phyloP scores from a whole-genome alignment of 352 stramenopile species.

The Globisporangium perplexum region DNA sequence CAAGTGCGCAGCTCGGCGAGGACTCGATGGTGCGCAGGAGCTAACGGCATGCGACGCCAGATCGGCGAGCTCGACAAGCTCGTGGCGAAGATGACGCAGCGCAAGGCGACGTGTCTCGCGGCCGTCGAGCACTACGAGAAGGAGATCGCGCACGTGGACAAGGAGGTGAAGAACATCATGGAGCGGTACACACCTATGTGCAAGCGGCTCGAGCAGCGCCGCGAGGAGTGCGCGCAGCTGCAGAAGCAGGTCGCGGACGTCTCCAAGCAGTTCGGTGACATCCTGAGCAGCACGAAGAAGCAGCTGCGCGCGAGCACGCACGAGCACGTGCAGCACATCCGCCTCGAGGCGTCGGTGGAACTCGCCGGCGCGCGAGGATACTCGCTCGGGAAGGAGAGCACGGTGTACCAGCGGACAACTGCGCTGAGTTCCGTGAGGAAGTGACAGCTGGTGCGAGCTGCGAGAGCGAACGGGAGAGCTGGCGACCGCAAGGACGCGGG shows the following conservation, averaged over 20 bases:
- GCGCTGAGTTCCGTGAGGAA: slow-evolving; percentile 4
- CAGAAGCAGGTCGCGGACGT: slow-evolving; percentile 43
- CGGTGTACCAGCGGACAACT: slow-evolving; percentile 46
- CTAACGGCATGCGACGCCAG: slow-evolving; percentile 11
- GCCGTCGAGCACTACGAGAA: slow-evolving; percentile 43
- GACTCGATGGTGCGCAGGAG: too few relatives aligned
- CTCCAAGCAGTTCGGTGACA: slow-evolving; percentile 55
- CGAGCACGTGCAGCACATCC: slow-evolving; percentile 59
- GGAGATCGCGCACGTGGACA: slow-evolving; percentile 59
- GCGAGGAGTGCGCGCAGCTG: slow-evolving; percentile 34
- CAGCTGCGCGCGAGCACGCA: slow-evolving; percentile 41
- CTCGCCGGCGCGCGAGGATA: slow-evolving; percentile 46
- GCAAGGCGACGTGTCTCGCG: slow-evolving; percentile 45
- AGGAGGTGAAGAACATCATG: slow-evolving; percentile 58
- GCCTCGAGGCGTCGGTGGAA: slow-evolving; percentile 44
- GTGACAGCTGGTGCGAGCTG: background rate
- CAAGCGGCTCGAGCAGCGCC: slow-evolving; percentile 49
- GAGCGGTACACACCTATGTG: slow-evolving; percentile 56
- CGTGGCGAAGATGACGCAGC: slow-evolving; percentile 60
- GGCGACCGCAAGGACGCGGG: background rate
- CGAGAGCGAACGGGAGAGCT: background rate
- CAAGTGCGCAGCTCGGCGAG: too few relatives aligned
- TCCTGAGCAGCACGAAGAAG: slow-evolving; percentile 55
- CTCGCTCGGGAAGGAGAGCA: slow-evolving; percentile 49
- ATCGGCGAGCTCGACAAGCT: slow-evolving; percentile 72